These are phyloP conservation scores for Ophiostoma ips DNA, from an alignment of 2,329 filamentous ascomycete genomes.

Conservation along the genomic window DNA sequence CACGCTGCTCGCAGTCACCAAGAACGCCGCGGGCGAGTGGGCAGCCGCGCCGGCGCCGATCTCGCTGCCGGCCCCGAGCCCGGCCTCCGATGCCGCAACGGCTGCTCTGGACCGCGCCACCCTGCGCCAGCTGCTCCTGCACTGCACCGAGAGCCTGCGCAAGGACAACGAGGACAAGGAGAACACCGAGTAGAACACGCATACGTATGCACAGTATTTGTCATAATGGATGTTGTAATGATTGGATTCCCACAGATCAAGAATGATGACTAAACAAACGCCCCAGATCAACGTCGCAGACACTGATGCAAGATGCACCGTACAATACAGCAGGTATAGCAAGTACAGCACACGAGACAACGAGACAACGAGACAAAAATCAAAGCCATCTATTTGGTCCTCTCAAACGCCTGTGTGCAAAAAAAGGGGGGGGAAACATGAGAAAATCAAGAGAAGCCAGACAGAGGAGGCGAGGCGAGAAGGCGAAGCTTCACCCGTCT, in stretches of 20 bases:
- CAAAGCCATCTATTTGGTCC: conserved; percentile 14
- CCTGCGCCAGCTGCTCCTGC: conserved; percentile 30
- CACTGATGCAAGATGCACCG: no score
- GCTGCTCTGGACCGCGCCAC: conserved; percentile 19
- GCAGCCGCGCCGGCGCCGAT: conserved; percentile 10
- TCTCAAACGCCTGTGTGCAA: conserved; percentile 13
- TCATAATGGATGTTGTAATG: neutral
- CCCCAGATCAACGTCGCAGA: no score
- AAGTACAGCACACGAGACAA: neutral
- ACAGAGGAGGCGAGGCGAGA: neutral
- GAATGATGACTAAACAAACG: no score
- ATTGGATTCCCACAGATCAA: no score
- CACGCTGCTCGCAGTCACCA: conserved; percentile 14
- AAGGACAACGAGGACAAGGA: conserved; percentile 25
- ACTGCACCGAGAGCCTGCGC: conserved; percentile 32
- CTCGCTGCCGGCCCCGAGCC: neutral
- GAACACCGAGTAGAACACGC: neutral
- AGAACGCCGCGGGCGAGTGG: neutral
- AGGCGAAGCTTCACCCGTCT: no score
- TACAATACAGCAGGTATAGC: neutral
- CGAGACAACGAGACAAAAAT: conserved; percentile 1
- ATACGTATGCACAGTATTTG: no score
- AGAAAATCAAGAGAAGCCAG: conserved; percentile 4
- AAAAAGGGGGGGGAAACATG: conserved; percentile 3
- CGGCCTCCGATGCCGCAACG: conserved; percentile 11